phyloP scores from a whole-genome alignment of 192 early-diverging fungal species.

The Mortierella antarctica region DNA sequence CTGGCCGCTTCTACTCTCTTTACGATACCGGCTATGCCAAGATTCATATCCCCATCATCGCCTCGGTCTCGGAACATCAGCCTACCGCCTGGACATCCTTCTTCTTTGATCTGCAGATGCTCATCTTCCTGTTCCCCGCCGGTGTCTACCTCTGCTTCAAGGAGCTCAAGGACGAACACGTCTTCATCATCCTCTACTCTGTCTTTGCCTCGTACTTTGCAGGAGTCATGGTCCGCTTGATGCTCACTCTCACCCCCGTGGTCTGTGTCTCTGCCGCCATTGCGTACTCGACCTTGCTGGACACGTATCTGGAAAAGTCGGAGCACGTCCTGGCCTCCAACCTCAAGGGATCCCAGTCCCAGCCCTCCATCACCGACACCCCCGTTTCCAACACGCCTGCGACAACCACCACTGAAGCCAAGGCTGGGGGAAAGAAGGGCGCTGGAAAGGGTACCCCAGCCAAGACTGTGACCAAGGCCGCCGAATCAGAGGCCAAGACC shows the following conservation, averaged over 20 bases:
- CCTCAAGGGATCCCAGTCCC: slow-evolving; percentile 5
- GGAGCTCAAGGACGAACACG: slow-evolving; percentile 94
- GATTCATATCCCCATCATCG: slow-evolving; percentile 99
- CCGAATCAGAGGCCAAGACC: slow-evolving; percentile 44
- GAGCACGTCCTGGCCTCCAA: slow-evolving; percentile 30
- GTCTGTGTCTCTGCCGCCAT: slow-evolving; percentile 96
- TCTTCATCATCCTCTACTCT: slow-evolving; percentile 98
- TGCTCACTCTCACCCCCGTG: slow-evolving; percentile 97
- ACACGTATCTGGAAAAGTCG: slow-evolving; percentile 78
- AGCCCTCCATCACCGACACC: slow-evolving; percentile 12
- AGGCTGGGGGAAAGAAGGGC: slow-evolving; percentile 6
- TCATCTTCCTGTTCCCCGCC: slow-evolving; percentile 97
- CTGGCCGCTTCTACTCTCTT: slow-evolving; percentile 99
- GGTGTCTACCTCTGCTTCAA: slow-evolving; percentile 98
- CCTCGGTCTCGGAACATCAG: slow-evolving; percentile 99
- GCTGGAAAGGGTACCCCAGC: slow-evolving; percentile 6
- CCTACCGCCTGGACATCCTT: slow-evolving; percentile 99
- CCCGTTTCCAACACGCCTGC: slow-evolving; percentile 7
- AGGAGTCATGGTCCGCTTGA: slow-evolving; percentile 99
- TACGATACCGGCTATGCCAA: slow-evolving; percentile 99
- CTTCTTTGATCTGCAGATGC: slow-evolving; percentile 98
- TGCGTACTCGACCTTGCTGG: slow-evolving; percentile 87
- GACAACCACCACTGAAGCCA: slow-evolving; percentile 3
- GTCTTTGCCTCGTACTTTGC: slow-evolving; percentile 99
- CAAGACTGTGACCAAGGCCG: slow-evolving; percentile 5